Percentiles rank a stretch among this genome's conserved stretches.
phyloP scores from a whole-genome alignment of 2,329 filamentous ascomycete species.

The Fusarium drepaniforme region DNA sequence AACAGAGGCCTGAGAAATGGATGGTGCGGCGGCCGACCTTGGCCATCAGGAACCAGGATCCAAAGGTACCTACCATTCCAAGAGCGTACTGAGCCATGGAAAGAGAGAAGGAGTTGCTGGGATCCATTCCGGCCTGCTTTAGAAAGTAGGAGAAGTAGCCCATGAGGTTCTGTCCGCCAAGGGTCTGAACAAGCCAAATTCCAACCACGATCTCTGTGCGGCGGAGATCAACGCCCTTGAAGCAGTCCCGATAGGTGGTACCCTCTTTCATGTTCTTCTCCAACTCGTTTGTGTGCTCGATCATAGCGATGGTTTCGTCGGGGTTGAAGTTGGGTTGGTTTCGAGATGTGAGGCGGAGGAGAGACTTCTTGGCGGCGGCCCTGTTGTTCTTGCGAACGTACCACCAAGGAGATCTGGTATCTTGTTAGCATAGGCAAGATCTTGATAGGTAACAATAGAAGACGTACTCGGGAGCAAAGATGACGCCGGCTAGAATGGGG shows the following conservation, averaged over 20 bases:
- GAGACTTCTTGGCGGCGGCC: conserved; percentile 54
- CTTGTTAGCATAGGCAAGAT: neutral
- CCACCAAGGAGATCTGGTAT: conserved; percentile 64
- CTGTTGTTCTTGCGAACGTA: conserved; percentile 58
- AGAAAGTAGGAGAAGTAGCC: conserved; percentile 62
- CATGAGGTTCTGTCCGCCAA: conserved; percentile 63
- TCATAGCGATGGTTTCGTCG: conserved; percentile 64
- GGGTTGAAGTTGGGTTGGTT: conserved; percentile 55
- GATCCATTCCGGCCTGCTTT: conserved; percentile 59
- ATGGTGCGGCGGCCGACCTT: conserved; percentile 63
- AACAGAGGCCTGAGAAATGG: conserved; percentile 59
- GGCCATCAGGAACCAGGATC: conserved; percentile 64
- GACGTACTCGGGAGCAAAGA: conserved; percentile 61
- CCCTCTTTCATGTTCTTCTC: conserved; percentile 59
- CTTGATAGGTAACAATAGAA: accelerated
- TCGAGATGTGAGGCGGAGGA: conserved; percentile 56
- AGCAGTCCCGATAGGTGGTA: conserved; percentile 62
- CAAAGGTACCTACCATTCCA: conserved; percentile 63
- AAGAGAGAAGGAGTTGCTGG: conserved; percentile 57
- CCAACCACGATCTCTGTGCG: conserved; percentile 65
- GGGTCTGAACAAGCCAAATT: conserved; percentile 62
- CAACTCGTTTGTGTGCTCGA: conserved; percentile 65
- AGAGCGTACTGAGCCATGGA: conserved; percentile 63
- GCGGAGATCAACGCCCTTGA: conserved; percentile 63
- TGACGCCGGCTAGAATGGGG: conserved; percentile 57